Conservation (phyloP, 1,284 basidiomycete species). For the Grifola frondosa region DNA sequence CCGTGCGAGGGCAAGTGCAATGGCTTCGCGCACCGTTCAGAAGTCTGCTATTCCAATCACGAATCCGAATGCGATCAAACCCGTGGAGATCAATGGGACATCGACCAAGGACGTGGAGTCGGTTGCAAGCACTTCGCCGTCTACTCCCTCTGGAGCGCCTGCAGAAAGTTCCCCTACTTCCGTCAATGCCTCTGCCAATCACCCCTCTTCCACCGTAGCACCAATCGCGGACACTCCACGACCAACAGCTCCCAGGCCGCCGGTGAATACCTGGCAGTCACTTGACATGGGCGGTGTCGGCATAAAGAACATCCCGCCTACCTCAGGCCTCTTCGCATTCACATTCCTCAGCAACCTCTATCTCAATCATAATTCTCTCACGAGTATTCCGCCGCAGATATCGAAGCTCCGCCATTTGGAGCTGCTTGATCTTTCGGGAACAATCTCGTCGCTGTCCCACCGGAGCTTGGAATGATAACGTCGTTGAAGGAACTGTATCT, state of each 20-base stretch:
- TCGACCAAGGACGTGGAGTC: conserved; percentile 28
- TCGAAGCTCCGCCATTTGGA: conserved; percentile 85
- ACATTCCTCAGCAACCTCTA: conserved; percentile 91
- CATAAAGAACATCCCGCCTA: conserved; percentile 86
- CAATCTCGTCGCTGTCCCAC: conserved; percentile 75
- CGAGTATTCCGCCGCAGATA: conserved; percentile 82
- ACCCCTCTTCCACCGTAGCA: conserved; percentile 71
- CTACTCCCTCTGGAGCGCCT: conserved; percentile 34
- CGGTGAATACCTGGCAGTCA: conserved; percentile 83
- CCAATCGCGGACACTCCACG: conserved; percentile 65
- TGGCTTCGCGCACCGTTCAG: conserved; percentile 74
- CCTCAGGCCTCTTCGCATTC: conserved; percentile 89
- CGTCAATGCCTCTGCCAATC: conserved; percentile 46
- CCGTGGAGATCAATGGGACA: conserved; percentile 37
- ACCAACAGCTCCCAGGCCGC: conserved; percentile 55
- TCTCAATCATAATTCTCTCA: conserved; percentile 94
- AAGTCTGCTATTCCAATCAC: conserved; percentile 84
- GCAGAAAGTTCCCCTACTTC: conserved; percentile 40
- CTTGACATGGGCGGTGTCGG: conserved; percentile 96
- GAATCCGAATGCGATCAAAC: conserved; percentile 69
- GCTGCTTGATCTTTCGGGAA: conserved; percentile 94
- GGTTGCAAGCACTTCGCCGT: conserved; percentile 27
- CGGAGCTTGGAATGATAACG: conserved; percentile 91
- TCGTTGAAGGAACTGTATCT: conserved; percentile 90
- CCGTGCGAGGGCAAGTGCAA: conserved; percentile 75